Conservation (phyloP, 345 rosid genomes). For the Euclidium syriacum region DNA sequence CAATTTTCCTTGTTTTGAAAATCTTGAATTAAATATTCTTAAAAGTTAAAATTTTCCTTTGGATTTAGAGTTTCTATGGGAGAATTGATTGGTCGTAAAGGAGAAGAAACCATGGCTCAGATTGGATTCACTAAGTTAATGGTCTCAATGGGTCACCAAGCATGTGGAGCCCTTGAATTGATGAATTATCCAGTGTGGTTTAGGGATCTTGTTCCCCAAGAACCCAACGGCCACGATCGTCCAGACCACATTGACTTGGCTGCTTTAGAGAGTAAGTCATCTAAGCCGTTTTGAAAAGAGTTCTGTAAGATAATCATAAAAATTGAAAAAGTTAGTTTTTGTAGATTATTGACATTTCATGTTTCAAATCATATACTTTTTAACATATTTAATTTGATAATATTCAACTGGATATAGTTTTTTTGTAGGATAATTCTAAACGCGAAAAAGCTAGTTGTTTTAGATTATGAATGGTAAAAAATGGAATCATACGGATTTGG, state of each 20-base stretch:
- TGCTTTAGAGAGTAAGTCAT: constrained; percentile 49
- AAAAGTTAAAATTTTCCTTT: not conserved
- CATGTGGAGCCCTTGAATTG: constrained; percentile 47
- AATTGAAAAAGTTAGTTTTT: no score
- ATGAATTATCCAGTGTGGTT: constrained; percentile 59
- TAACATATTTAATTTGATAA: no score
- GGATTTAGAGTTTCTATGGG: constrained; percentile 31
- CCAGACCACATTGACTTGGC: constrained; percentile 45
- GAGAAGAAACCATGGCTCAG: constrained; percentile 32
- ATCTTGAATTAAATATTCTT: not conserved
- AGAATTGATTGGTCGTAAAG: constrained; percentile 36
- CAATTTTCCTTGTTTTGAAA: not conserved
- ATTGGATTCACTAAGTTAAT: constrained; percentile 42
- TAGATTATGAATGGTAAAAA: no score
- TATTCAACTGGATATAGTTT: no score
- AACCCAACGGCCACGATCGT: constrained; percentile 40
- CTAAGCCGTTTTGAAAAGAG: no score
- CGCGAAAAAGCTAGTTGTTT: no score
- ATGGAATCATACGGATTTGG: not conserved
- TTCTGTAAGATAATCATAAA: no score
- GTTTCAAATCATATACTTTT: no score
- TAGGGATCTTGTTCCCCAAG: constrained; percentile 37
- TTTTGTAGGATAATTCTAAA: no score
- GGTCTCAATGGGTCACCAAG: constrained; percentile 74
- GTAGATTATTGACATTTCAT: no score